Percentiles rank a stretch among this genome's conserved stretches.
Conservation (phyloP, 2,329 filamentous ascomycete genomes). For the Raffaelea albimanens region DNA sequence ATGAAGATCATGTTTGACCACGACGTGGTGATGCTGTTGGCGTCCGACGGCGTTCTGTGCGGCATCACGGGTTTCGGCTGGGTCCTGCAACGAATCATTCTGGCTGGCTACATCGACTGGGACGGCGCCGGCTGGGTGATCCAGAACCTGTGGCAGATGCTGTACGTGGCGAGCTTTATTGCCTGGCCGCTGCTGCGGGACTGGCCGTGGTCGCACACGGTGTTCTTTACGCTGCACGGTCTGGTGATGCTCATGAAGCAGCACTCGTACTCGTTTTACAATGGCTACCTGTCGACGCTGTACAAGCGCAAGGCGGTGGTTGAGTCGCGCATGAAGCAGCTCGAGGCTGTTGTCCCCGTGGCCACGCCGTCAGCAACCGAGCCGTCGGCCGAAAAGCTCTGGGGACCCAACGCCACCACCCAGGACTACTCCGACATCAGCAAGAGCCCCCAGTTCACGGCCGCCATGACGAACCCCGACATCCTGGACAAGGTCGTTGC, state of each 20-base stretch:
- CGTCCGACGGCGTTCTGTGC: slow-evolving; percentile 64
- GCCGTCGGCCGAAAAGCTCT: slow-evolving; percentile 10
- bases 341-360: slow-evolving; percentile 43
- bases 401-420: slow-evolving; percentile 1
- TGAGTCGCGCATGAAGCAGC: slow-evolving; percentile 41
- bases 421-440: background rate
- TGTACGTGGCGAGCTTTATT: slow-evolving; percentile 53
- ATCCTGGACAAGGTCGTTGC: slow-evolving; percentile 47
- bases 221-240: slow-evolving; percentile 67
- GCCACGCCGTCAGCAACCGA: slow-evolving; percentile 29
- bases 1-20: slow-evolving; percentile 54
- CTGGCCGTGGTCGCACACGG: slow-evolving; percentile 77
- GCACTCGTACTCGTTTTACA: slow-evolving; percentile 72
- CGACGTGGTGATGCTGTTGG: slow-evolving; percentile 42
- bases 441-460: background rate
- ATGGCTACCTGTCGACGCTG: slow-evolving; percentile 58
- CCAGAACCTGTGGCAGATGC: slow-evolving; percentile 63
- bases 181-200: slow-evolving; percentile 59
- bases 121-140: slow-evolving; percentile 61
- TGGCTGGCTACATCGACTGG: slow-evolving; percentile 56
- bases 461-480: background rate
- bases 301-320: slow-evolving; percentile 40
- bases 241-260: slow-evolving; percentile 78
- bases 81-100: slow-evolving; percentile 52
- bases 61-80: slow-evolving; percentile 55